phyloP scores from a whole-genome alignment of 768 basidiomycete species.

The Amanita polypyramis region DNA sequence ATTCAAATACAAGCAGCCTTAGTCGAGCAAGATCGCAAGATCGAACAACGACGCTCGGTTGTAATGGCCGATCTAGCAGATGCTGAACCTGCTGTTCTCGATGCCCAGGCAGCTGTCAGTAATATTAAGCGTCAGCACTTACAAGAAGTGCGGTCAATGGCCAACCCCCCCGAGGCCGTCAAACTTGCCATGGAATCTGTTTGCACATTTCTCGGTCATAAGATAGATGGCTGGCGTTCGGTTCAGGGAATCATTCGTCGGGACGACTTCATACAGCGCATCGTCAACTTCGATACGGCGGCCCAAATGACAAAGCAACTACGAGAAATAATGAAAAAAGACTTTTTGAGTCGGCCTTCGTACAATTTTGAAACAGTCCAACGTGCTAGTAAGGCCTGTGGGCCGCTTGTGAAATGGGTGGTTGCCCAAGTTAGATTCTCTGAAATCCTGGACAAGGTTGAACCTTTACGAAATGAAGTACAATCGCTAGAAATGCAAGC shows the following conservation, averaged over 20 bases:
- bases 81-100: slow-evolving; percentile 93
- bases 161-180: slow-evolving; percentile 95
- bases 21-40: slow-evolving; percentile 82
- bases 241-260: slow-evolving; percentile 93
- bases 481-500: slow-evolving; percentile 88
- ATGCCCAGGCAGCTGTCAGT: slow-evolving; percentile 93
- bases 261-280: slow-evolving; percentile 93
- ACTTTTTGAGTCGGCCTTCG: slow-evolving; percentile 82
- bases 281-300: slow-evolving; percentile 91
- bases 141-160: slow-evolving; percentile 96
- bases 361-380: slow-evolving; percentile 96
- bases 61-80: slow-evolving; percentile 95
- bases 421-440: slow-evolving; percentile 96
- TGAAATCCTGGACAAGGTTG: slow-evolving; percentile 94
- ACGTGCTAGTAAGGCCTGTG: slow-evolving; percentile 92
- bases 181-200: slow-evolving; percentile 99
- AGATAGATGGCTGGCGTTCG: slow-evolving; percentile 93
- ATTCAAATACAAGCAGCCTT: slow-evolving; percentile 93
- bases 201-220: slow-evolving; percentile 91
- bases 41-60: slow-evolving; percentile 77
- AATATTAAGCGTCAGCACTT: slow-evolving; percentile 94
- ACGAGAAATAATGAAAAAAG: slow-evolving; percentile 85
- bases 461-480: slow-evolving; percentile 92
- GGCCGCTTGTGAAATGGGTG: slow-evolving; percentile 97
- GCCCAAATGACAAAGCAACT: slow-evolving; percentile 83